Evolutionary conservation across 192 early-diverging fungal genomes (phyloP), one percentile per base, ranked within the genome.

Genomic region (Coemansia sp.): DNA sequence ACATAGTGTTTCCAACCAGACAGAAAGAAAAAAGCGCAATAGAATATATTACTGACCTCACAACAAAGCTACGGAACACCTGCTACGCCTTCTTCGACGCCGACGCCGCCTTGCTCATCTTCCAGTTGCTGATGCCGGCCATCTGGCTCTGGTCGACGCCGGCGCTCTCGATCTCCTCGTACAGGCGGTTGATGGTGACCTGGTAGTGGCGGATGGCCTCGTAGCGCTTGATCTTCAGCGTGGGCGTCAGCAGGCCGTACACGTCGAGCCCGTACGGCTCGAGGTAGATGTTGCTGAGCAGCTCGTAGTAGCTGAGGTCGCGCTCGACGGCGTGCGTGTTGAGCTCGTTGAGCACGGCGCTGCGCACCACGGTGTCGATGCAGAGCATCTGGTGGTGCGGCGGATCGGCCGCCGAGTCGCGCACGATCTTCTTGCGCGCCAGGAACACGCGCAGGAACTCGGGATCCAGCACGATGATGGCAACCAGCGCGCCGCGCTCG

Each of bases 241-340:
- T 92, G 5, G 93, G 93, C 0, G 95, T 95, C 77, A 96, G 85
- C 45, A 92, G 75, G 6, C 87, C 91, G 47, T 94, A 92, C 64
- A 92, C 91, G 23, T 93, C 85, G 1, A 94, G 91, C 15, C 85
- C 79, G 11, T 89, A 87, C 0, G 84, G 56, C 71, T 92, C 86
- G 38, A 96, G 61, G 26, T 87, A 74, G 38, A 96, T 69, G 37
- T 88, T 89, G 71, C 88, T 89, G 18, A 88, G 73, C 12, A 85
- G 84, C 64, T 93, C 92, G 65, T 93, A 92, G 47, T 89, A 87
- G 53, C 83, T 77, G 45, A 93, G 70, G 41, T 87, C 87, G 49
- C 85, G 87, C 61, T 86, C 76, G n/a, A 84, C 81, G 43, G 87
- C 89, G 63, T 79, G 75, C 56, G 74, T 83, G 65, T 81, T 83